Conservation (phyloP, 805 yeast genomes). For the Naumovozyma baii region DNA sequence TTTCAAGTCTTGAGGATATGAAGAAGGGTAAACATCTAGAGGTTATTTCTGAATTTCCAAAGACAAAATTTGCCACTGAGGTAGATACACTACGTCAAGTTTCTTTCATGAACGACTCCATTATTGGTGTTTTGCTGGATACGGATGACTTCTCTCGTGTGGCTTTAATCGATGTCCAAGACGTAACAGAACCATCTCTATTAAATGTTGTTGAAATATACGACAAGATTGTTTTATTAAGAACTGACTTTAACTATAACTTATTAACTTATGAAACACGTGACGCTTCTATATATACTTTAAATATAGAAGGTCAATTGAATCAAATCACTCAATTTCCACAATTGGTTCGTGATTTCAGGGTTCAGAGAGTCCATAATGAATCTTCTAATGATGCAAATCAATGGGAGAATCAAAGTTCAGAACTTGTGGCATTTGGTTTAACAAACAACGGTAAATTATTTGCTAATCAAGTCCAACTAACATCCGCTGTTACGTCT, state of each 20-base stretch:
- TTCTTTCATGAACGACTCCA: conserved; percentile 42
- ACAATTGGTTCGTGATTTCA: conserved; percentile 55
- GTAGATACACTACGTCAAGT: conserved; percentile 53
- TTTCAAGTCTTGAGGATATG: conserved; percentile 36
- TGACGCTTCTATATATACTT: conserved; percentile 46
- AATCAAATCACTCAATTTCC: conserved; percentile 47
- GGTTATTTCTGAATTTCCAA: conserved; percentile 27
- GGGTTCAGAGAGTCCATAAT: conserved; percentile 33
- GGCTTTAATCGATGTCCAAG: conserved; percentile 40
- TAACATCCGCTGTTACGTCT: conserved; percentile 75
- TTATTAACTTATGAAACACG: conserved; percentile 49
- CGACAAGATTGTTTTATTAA: conserved; percentile 46
- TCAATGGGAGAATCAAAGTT: conserved; percentile 23
- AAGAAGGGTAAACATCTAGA: conserved; percentile 41
- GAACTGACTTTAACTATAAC: conserved; percentile 44
- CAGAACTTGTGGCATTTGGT: conserved; percentile 49
- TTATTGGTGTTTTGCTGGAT: conserved; percentile 54
- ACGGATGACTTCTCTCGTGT: conserved; percentile 41
- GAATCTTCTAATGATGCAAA: conserved; percentile 13
- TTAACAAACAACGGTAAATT: conserved; percentile 67
- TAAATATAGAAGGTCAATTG: conserved; percentile 29
- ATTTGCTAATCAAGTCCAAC: conserved; percentile 47
- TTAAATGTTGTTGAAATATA: conserved; percentile 35
- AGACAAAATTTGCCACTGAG: conserved; percentile 31
- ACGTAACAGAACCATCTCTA: conserved; percentile 35